Evolutionary conservation across 306 rosid species (phyloP).

Genomic region (Purshia tridentata): DNA sequence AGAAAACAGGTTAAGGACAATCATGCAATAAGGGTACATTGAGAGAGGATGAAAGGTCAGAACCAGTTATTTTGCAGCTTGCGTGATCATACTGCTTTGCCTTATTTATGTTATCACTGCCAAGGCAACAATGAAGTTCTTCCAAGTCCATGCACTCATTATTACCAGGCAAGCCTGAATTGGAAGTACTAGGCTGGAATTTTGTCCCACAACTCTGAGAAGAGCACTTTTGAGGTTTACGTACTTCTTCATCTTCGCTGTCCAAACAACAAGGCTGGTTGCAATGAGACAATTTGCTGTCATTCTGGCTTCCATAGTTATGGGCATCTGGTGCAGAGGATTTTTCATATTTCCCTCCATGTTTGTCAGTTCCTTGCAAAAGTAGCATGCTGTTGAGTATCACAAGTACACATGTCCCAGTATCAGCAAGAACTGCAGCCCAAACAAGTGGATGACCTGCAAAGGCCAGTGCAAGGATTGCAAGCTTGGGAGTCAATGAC

Average conservation of each 20-base stretch:
- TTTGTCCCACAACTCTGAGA: constrained; percentile 34
- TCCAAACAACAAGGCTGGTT: constrained; percentile 49
- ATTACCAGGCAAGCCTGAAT: constrained; percentile 34
- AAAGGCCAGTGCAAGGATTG: constrained; percentile 66
- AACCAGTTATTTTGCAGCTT: too few species aligned
- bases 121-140: too few species aligned
- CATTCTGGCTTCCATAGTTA: constrained; percentile 40
- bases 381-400: constrained; percentile 91
- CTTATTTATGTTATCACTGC: too few species aligned
- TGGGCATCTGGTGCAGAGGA: constrained; percentile 33
- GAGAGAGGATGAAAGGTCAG: too few species aligned
- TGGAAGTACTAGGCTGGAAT: constrained; percentile 31
- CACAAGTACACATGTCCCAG: constrained; percentile 82
- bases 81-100: too few species aligned
- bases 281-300: constrained; percentile 28
- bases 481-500: constrained; percentile 57
- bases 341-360: constrained; percentile 27
- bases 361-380: constrained; percentile 42
- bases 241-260: constrained; percentile 21
- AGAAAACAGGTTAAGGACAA: too few species aligned
- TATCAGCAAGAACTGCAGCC: constrained; percentile 99
- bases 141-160: constrained; percentile 5
- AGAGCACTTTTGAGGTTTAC: constrained; percentile 36
- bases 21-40: too few species aligned
- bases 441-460: constrained; percentile 91